Conservation (phyloP, 495 filamentous ascomycete genomes). For the Neurospora sp. region DNA sequence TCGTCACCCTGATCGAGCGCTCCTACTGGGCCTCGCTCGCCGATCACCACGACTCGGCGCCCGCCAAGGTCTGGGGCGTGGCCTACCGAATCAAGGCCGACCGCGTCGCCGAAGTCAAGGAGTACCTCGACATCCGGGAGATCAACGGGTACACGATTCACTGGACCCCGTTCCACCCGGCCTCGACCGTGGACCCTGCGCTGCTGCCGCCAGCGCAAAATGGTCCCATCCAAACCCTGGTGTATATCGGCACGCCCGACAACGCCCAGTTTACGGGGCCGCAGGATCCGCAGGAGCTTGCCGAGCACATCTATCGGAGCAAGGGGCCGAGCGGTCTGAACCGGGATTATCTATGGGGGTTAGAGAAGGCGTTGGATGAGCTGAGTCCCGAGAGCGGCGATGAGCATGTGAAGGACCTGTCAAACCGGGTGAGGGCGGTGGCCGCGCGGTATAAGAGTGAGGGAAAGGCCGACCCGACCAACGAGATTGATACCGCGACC, state of each 20-base stretch:
- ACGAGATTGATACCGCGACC: background rate
- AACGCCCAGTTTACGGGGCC: constrained; percentile 89
- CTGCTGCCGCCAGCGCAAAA: constrained; percentile 2
- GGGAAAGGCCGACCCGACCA: constrained; percentile 4
- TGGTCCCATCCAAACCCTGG: constrained; percentile 42
- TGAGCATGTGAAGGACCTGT: constrained; percentile 63
- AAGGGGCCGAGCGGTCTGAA: constrained; percentile 83
- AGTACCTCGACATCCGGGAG: constrained; percentile 88
- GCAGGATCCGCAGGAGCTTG: constrained; percentile 71
- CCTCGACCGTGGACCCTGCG: constrained; percentile 26
- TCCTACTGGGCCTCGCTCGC: constrained; percentile 68
- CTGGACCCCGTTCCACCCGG: constrained; percentile 69
- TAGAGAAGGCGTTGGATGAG: constrained; percentile 67
- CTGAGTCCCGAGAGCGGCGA: constrained; percentile 74
- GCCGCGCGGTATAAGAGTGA: constrained; percentile 12
- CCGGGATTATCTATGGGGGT: constrained; percentile 74
- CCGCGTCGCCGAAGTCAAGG: constrained; percentile 68
- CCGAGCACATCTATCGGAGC: constrained; percentile 69
- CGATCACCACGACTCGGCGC: constrained; percentile 52
- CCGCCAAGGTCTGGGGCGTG: constrained; percentile 68
- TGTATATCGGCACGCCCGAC: constrained; percentile 89
- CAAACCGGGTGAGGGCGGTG: constrained; percentile 43
- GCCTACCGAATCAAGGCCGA: constrained; percentile 77
- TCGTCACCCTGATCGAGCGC: constrained; percentile 83
- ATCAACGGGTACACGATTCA: constrained; percentile 94